These are phyloP conservation scores for Aspergillus intermedius DNA, from an alignment of 2,329 filamentous ascomycete species.

Conservation along the genomic window DNA sequence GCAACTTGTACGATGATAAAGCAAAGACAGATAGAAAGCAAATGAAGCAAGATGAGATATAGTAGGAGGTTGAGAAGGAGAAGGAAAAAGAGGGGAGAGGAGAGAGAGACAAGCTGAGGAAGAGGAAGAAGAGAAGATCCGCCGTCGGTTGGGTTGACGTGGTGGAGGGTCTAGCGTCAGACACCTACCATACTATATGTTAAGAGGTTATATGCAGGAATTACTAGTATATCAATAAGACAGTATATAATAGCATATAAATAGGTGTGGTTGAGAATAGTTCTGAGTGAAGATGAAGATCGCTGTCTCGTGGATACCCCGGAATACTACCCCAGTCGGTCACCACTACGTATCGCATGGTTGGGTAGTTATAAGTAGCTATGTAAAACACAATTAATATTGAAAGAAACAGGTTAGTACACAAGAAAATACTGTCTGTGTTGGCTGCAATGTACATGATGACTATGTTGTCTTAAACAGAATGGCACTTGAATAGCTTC, in stretches of 20 bases:
- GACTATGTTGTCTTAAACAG: too few species aligned
- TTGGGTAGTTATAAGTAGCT: too few species aligned
- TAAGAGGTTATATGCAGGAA: too few species aligned
- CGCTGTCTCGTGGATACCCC: too few species aligned
- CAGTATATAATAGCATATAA: background rate
- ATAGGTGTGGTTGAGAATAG: background rate
- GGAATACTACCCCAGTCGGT: too few species aligned
- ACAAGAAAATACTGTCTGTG: too few species aligned
- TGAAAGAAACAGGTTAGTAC: too few species aligned
- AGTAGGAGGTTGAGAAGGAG: background rate
- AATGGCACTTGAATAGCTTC: too few species aligned
- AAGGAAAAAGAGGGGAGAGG: conserved; percentile 1
- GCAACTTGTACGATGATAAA: background rate
- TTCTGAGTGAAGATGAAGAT: too few species aligned
- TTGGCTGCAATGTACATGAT: too few species aligned
- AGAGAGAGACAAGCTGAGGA: conserved; percentile 4
- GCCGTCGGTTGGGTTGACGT: conserved; percentile 13
- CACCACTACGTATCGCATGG: too few species aligned
- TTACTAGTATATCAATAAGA: background rate
- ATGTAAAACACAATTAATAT: too few species aligned
- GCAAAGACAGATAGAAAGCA: background rate
- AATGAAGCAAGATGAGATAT: background rate
- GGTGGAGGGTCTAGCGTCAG: conserved; percentile 24
- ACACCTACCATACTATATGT: conserved; percentile 2
- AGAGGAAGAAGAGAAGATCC: conserved; percentile 10